These are phyloP conservation scores for Excoecaria cochinchinensis DNA, from an alignment of 345 rosid species.

Conservation along the genomic window DNA sequence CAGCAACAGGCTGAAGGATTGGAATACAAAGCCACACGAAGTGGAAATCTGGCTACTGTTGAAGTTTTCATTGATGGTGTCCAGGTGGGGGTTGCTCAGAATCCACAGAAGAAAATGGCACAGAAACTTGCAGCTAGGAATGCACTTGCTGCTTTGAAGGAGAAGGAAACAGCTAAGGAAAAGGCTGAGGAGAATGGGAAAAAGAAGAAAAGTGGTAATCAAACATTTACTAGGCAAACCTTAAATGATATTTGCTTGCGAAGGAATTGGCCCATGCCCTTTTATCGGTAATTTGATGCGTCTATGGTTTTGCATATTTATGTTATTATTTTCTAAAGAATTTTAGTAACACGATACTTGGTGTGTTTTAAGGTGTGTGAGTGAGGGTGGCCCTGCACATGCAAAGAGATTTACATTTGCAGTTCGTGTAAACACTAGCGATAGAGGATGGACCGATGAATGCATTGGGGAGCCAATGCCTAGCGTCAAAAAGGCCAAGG, in stretches of 20 bases:
- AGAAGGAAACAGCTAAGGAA: constrained; percentile 67
- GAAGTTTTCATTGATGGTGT: constrained; percentile 95
- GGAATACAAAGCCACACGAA: constrained; percentile 84
- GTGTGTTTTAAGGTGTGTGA: constrained; percentile 58
- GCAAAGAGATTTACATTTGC: constrained; percentile 90
- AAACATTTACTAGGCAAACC: constrained; percentile 90
- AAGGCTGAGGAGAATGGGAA: constrained; percentile 46
- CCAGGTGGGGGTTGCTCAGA: constrained; percentile 87
- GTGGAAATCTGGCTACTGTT: constrained; percentile 88
- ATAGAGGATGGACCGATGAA: constrained; percentile 89
- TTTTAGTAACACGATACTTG: constrained; percentile 2
- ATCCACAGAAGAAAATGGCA: constrained; percentile 99
- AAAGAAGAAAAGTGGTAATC: constrained; percentile 76
- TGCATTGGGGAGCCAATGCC: constrained; percentile 98
- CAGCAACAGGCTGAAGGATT: constrained; percentile 98
- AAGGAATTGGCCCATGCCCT: constrained; percentile 96
- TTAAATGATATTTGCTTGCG: constrained; percentile 92
- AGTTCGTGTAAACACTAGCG: constrained; percentile 76
- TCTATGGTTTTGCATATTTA: neutral
- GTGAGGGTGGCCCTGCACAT: constrained; percentile 97
- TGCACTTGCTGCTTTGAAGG: constrained; percentile 78
- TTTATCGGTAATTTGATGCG: constrained; percentile 56
- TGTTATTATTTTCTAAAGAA: neutral
- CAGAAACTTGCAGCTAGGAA: constrained; percentile 98
- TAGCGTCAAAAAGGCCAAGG: constrained; percentile 97